Evolutionary conservation across 257 asterid species (phyloP).

Genomic region (Solanum paucissectum): DNA sequence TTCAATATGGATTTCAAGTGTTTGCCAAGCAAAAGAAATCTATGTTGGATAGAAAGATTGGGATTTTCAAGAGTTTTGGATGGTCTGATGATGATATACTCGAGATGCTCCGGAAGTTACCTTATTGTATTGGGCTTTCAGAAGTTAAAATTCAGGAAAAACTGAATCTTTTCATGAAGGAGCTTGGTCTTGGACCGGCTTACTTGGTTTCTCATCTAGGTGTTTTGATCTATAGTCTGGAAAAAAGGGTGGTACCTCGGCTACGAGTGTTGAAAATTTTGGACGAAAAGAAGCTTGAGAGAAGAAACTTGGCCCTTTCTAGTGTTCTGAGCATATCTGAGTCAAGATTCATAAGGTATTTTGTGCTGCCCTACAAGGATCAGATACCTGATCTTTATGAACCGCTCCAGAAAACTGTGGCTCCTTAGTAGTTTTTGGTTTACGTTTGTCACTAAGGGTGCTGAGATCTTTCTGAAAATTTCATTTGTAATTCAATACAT

Average conservation of each 20-base stretch:
- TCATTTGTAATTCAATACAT: neutral
- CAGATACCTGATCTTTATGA: neutral
- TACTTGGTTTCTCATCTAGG: neutral
- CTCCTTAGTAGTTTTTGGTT: neutral
- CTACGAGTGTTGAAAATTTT: neutral
- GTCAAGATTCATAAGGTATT: neutral
- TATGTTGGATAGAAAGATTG: neutral
- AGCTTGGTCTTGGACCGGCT: neutral
- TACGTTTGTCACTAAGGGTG: neutral
- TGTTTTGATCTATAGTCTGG: neutral
- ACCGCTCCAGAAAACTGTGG: neutral
- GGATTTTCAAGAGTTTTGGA: neutral
- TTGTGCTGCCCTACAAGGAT: neutral
- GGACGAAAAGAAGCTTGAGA: neutral
- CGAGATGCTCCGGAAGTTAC: neutral
- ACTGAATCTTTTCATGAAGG: neutral
- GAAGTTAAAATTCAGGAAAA: neutral
- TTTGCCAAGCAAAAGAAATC: neutral
- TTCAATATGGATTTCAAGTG: neutral
- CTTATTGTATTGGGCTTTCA: neutral
- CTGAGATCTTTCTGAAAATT: neutral
- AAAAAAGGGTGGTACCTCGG: slow-evolving; percentile 11
- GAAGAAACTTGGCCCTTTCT: neutral
- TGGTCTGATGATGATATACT: neutral
- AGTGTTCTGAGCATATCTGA: neutral